Percentiles rank a stretch among this genome's conserved stretches.
Conservation (phyloP, 106 monocot species). For the Triglochin maritima region DNA sequence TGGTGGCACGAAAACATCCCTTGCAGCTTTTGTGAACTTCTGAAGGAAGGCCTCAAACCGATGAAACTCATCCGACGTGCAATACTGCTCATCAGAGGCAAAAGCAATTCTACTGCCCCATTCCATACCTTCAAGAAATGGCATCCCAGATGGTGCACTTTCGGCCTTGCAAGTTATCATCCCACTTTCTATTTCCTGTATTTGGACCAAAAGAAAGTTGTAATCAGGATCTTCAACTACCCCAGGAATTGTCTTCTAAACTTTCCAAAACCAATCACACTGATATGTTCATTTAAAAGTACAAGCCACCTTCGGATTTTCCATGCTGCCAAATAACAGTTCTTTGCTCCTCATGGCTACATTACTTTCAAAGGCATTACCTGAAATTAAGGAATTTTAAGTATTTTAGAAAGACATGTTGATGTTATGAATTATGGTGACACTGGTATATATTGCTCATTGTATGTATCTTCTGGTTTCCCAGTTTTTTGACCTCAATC, state of each 20-base stretch:
- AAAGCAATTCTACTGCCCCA: conserved; percentile 37
- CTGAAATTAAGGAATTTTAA: conserved; percentile 25
- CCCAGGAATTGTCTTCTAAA: conserved; percentile 9
- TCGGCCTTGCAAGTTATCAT: conserved; percentile 35
- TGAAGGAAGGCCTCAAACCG: conserved; percentile 56
- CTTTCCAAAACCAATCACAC: conserved; percentile 27
- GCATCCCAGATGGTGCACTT: conserved; percentile 24
- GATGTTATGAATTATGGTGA: background rate
- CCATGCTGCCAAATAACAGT: conserved; percentile 19
- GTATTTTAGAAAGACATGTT: background rate
- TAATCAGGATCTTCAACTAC: conserved; percentile 18
- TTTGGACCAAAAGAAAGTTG: conserved; percentile 30
- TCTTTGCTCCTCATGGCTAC: conserved; percentile 22
- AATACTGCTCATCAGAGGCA: conserved; percentile 4
- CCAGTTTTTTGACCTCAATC: background rate
- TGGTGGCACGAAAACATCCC: conserved; percentile 57
- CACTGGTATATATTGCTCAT: background rate
- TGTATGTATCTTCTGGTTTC: background rate
- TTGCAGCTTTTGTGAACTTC: conserved; percentile 43
- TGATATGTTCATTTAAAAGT: conserved; percentile 17
- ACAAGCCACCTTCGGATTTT: conserved; percentile 43
- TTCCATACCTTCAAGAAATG: conserved; percentile 26
- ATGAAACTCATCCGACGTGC: conserved; percentile 45
- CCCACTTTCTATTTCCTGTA: conserved; percentile 52
- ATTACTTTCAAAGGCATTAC: conserved; percentile 16